Evolutionary conservation across 164 flowering plant species (phyloP).

Genomic region (Piper betle): DNA sequence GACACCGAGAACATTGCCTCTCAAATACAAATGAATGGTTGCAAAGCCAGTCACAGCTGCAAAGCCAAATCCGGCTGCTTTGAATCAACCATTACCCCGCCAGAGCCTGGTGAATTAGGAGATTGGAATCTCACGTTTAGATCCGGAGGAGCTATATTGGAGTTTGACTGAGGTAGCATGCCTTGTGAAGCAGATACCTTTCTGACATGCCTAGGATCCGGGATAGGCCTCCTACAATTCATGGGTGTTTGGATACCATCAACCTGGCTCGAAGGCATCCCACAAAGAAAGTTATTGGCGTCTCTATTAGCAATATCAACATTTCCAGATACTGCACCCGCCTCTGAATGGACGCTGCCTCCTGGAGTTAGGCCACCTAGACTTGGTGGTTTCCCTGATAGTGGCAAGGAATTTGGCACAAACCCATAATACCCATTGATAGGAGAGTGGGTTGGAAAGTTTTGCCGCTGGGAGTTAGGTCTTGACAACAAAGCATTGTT

Average conservation of each 20-base stretch:
- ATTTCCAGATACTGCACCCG: slow-evolving; percentile 13
- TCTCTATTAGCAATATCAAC: slow-evolving; percentile 16
- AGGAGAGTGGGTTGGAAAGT: slow-evolving; percentile 8
- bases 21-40: slow-evolving; percentile 7
- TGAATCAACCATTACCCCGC: slow-evolving; percentile 23
- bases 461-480: slow-evolving; percentile 21
- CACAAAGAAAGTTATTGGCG: slow-evolving; percentile 10
- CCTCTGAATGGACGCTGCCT: slow-evolving; percentile 7
- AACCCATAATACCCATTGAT: slow-evolving; percentile 21
- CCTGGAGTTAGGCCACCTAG: slow-evolving; percentile 6
- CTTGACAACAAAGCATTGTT: slow-evolving; percentile 7
- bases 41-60: slow-evolving; percentile 33
- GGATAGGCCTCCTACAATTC: slow-evolving; percentile 7
- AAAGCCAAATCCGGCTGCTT: slow-evolving; percentile 56
- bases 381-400: slow-evolving; percentile 10
- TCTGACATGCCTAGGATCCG: background rate
- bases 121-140: slow-evolving; percentile 43
- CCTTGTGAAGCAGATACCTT: background rate
- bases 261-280: slow-evolving; percentile 2
- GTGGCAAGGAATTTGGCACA: slow-evolving; percentile 13
- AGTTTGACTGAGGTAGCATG: slow-evolving; percentile 16
- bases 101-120: slow-evolving; percentile 35
- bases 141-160: slow-evolving; percentile 38
- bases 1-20: slow-evolving; percentile 38
- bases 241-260: background rate